Evolutionary conservation across 2,329 filamentous ascomycete genomes (phyloP).

Genomic region (Lachnellula arida): DNA sequence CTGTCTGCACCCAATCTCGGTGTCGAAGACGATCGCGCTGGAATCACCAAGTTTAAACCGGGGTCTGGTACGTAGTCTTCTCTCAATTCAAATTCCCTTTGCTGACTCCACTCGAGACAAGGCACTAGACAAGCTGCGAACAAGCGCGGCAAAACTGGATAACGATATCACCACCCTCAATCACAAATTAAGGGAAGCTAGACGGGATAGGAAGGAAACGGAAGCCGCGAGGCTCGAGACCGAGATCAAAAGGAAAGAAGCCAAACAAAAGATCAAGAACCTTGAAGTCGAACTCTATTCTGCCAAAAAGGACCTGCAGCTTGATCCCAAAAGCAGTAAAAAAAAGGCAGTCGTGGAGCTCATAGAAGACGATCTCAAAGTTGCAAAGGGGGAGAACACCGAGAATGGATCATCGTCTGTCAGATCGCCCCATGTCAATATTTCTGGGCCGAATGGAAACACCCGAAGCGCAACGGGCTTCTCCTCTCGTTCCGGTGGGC

Average conservation of each 20-base stretch:
- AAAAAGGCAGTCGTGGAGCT: neutral
- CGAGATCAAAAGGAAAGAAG: neutral
- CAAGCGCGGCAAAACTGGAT: neutral
- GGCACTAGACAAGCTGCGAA: neutral
- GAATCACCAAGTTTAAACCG: neutral
- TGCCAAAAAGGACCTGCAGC: neutral
- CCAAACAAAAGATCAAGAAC: neutral
- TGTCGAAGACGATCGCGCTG: neutral
- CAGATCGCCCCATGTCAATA: neutral
- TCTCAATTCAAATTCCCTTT: neutral
- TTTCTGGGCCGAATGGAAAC: neutral
- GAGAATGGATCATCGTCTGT: neutral
- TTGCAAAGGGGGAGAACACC: neutral
- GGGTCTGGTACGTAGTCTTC: neutral
- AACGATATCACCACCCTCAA: neutral
- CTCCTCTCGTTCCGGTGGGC: neutral
- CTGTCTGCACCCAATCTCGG: constrained; percentile 5
- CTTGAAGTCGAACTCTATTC: neutral
- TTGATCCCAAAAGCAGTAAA: neutral
- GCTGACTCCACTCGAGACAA: neutral
- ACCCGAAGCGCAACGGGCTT: neutral
- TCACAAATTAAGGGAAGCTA: neutral
- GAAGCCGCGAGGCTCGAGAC: neutral
- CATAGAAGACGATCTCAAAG: neutral
- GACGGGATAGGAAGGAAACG: neutral